These are phyloP conservation scores for Hypoxylon rickii DNA, from an alignment of 495 filamentous ascomycete genomes.

Conservation along the genomic window DNA sequence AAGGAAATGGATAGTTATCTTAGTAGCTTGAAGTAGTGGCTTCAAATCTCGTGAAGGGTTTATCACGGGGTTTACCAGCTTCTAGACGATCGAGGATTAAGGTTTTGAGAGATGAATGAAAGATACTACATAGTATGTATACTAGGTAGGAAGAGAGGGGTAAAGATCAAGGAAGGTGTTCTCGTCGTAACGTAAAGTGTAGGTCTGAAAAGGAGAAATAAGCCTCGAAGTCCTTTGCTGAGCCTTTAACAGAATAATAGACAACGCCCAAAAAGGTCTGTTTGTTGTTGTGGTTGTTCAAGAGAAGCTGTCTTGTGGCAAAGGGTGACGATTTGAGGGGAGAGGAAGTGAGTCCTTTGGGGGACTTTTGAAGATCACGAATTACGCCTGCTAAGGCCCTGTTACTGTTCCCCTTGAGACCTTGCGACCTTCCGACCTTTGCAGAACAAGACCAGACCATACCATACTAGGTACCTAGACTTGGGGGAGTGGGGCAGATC, in stretches of 20 bases:
- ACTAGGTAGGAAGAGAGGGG: constrained; percentile 14
- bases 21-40: neutral
- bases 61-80: too few species aligned
- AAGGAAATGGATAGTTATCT: neutral
- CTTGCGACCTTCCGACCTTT: too few species aligned
- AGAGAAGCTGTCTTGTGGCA: constrained; percentile 26
- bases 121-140: too few species aligned
- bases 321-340: constrained; percentile 33
- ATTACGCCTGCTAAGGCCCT: constrained; percentile 21
- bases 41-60: too few species aligned
- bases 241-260: neutral
- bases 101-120: neutral
- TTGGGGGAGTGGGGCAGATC: constrained; percentile 31
- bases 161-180: neutral
- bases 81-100: neutral
- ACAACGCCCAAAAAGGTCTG: neutral
- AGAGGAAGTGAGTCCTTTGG: neutral
- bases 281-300: neutral
- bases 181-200: too few species aligned
- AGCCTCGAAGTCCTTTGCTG: constrained; percentile 8
- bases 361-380: constrained; percentile 17
- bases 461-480: too few species aligned
- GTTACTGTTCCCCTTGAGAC: constrained; percentile 21
- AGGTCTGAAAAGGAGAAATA: constrained; percentile 2
- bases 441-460: too few species aligned